Conservation (phyloP, 2,329 filamentous ascomycete species). For the Sphaerulina musiva region DNA sequence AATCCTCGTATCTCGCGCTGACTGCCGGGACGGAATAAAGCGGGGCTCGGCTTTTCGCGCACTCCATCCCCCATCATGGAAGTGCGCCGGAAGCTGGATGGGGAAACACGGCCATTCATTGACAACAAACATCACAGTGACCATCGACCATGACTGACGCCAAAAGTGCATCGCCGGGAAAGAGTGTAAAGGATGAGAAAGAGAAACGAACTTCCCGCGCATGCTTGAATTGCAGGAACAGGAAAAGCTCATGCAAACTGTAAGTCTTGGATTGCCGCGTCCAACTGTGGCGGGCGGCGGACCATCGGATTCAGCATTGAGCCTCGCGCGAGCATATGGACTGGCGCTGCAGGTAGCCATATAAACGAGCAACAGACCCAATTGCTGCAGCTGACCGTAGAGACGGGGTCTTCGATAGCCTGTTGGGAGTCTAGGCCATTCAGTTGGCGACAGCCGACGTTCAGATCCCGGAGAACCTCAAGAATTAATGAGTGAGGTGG, state of each 20-base stretch:
- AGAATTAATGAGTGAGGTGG: no score
- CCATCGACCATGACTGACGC: background rate
- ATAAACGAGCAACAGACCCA: no score
- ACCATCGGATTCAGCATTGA: no score
- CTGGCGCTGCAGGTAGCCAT: no score
- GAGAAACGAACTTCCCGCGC: slow-evolving; percentile 32
- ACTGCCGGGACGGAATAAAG: no score
- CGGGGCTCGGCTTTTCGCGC: no score
- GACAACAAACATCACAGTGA: slow-evolving; percentile 1
- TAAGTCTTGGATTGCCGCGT: slow-evolving; percentile 31
- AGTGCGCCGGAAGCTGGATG: background rate
- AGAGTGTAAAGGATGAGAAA: slow-evolving; percentile 15
- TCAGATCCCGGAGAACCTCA: background rate
- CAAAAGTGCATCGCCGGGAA: slow-evolving; percentile 4
- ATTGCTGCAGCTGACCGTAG: no score
- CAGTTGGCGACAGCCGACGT: background rate
- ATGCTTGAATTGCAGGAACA: slow-evolving; percentile 44
- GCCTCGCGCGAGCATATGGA: no score
- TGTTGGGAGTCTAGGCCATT: background rate
- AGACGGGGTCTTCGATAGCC: no score
- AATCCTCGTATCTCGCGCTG: no score
- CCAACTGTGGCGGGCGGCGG: no score
- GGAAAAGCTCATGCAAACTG: slow-evolving; percentile 49
- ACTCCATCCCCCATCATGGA: no score
- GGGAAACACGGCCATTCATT: background rate